Base-by-base conservation (phyloP, 768 basidiomycete species). In the Psilocybe cyanescens region DNA sequence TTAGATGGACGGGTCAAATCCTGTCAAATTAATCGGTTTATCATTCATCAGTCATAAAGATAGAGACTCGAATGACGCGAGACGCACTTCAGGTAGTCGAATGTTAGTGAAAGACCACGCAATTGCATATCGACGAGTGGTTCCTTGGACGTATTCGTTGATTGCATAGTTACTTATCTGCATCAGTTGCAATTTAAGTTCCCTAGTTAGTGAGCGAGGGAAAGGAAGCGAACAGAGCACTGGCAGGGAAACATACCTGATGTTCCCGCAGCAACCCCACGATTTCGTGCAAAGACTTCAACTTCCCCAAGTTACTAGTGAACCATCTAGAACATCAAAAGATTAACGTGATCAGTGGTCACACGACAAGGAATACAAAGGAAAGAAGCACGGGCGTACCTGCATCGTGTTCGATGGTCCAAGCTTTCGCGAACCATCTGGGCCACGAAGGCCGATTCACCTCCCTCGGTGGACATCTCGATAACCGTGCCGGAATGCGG, bases 341-440 rank as follows among this genome's bases (percentile, higher is more conserved):
- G 31, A 35, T 53, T n/a, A 53, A 12, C 17, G 19, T 28, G 51
- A 17, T 16, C 4, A 51, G 30, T 9, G 14, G 19, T 17, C 9
- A 35, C 17, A 8, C 3, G 11, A 17, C 6, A 33, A 53, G 14
- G 8, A 6, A 5, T 3, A 5, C 17, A 3, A 35, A 35, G 16
- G 28, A 7, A 11, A 7, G 33, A 35, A 7, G 35, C 31, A 16
- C 24, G 24, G 30, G 9, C 33, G 35, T 8, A 57, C 47, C 33
- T 57, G 45, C 56, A 57, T 7, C 56, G 45, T n/a, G 56, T 57
- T 29, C 31, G 9, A 19, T 48, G 29, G 31, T 57, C 8, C 14
- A 57, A 44, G 33, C 56, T 57, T 31, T 57, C 56, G 30, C 56
- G 56, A 30, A 57, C 56, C 56, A 57, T 57, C 14, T 57, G 56